Base-by-base conservation (phyloP, 768 basidiomycete genomes). In the Chalciporus piperatus region DNA sequence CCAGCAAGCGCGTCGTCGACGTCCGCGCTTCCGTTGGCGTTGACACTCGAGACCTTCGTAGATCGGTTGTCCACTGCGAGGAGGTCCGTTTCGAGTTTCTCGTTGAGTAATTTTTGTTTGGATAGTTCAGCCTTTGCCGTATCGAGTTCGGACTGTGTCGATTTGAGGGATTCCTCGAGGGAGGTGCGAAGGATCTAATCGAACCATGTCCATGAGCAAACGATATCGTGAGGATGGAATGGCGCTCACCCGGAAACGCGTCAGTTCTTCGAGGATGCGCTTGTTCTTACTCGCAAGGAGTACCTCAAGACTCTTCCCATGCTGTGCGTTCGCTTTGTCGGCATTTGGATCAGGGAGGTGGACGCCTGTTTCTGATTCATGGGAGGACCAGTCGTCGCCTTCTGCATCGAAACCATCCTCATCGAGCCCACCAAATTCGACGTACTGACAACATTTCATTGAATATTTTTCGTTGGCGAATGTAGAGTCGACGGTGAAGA, bases 261-360 rank as follows among this genome's bases (percentile, higher is more conserved):
- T 97, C 48, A 98, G 73, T 63, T 98, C 93, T 60, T 98, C 95
- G 41, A 92, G 76, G 17, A 98, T 81, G 40, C 88, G 83, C 64
- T 92, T 91, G 72, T 98, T 99, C 76, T 98, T 98, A 37, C 81
- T 85, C 5, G 94, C 92, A 30, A 99, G 80, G 5, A 98, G 83
- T 28, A 83, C 83, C 69, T 99, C 96, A 1, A 99, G 80, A 0
- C 94, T 92, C 66, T 87, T 87, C 22, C 84, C 88, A 19, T 82
- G 82, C 41, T 86, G 82, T 1, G 72, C 77, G 57, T 89, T 91
- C 19, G 85, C 83, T 66, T 93, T 93, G 54, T 83, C 83, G 7
- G 92, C 86, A 58, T 96, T 95, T 1, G 96, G 94, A 65, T 94
- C 84, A 0, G 95, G 95, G 28, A 98, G 76, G 27, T 80, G 81